These are phyloP conservation scores for Taphrina communis DNA, from an alignment of 1,139 yeast species.

Conservation along the genomic window DNA sequence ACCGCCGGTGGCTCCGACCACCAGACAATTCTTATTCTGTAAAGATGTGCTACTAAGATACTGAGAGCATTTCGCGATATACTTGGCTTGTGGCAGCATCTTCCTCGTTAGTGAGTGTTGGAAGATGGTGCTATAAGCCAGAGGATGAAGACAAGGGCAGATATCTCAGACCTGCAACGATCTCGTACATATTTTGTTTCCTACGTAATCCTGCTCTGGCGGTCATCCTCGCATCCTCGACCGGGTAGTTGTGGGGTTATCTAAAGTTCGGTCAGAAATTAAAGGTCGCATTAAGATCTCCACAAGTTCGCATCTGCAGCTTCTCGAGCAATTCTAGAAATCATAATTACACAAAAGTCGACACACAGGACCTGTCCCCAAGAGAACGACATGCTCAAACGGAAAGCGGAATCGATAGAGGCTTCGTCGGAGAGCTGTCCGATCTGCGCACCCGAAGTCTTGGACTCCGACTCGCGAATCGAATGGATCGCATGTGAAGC, in stretches of 20 bases:
- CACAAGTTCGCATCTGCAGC: conserved; percentile 4
- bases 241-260: not conserved
- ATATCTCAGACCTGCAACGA: too few species aligned
- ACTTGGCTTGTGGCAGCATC: conserved; percentile 23
- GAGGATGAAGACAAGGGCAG: too few species aligned
- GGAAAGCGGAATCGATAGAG: conserved; percentile 13
- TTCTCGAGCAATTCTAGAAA: too few species aligned
- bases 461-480: not conserved
- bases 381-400: conserved; percentile 1
- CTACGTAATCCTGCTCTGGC: not conserved
- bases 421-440: conserved; percentile 7
- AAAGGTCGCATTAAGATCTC: conserved; percentile 7
- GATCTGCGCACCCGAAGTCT: not conserved
- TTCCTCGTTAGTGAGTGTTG: not conserved
- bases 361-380: too few species aligned
- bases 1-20: conserved; percentile 33
- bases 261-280: not conserved
- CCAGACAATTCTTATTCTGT: conserved; percentile 29
- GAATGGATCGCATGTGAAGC: conserved; percentile 38
- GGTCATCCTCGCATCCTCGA: not conserved
- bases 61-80: conserved; percentile 16
- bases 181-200: not conserved
- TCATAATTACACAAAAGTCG: too few species aligned
- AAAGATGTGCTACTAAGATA: conserved; percentile 12
- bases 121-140: too few species aligned